These are phyloP conservation scores for Berberis thunbergii DNA, from an alignment of 164 flowering plant genomes.

Conservation along the genomic window DNA sequence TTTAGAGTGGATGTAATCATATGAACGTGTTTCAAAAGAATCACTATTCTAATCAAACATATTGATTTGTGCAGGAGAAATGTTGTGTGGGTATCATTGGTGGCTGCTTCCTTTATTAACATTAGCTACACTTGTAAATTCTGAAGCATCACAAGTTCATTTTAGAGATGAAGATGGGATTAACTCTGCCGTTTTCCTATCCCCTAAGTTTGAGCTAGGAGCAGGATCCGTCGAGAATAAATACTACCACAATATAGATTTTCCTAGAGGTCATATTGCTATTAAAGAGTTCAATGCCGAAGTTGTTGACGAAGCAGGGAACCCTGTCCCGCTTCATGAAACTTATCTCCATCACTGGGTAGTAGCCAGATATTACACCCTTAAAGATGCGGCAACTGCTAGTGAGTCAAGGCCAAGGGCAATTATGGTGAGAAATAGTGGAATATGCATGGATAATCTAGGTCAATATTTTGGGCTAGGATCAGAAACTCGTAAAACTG, in stretches of 20 bases:
- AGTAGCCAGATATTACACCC: conserved; percentile 34
- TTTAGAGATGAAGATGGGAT: too few species aligned
- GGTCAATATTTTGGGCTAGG: conserved; percentile 24
- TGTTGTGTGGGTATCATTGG: too few species aligned
- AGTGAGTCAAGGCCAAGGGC: conserved; percentile 12
- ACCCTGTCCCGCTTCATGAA: conserved; percentile 58
- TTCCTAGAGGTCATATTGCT: conserved; percentile 66
- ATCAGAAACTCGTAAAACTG: conserved; percentile 54
- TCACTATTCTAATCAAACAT: too few species aligned
- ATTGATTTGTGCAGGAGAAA: too few species aligned
- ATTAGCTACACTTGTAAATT: too few species aligned
- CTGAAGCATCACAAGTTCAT: too few species aligned
- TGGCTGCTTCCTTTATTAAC: too few species aligned
- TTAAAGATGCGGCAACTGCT: conserved; percentile 9
- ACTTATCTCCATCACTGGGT: conserved; percentile 77
- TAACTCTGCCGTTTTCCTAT: too few species aligned
- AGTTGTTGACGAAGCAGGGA: conserved; percentile 66
- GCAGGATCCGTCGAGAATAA: conserved; percentile 14
- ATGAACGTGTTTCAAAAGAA: too few species aligned
- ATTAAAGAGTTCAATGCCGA: conserved; percentile 59
- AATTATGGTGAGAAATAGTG: conserved; percentile 34
- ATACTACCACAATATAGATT: conserved; percentile 41
- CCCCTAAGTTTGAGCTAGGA: too few species aligned
- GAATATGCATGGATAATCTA: conserved; percentile 40
- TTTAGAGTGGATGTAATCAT: too few species aligned